Evolutionary conservation across 495 filamentous ascomycete genomes (phyloP).

Genomic region (Apiosordaria backusii): DNA sequence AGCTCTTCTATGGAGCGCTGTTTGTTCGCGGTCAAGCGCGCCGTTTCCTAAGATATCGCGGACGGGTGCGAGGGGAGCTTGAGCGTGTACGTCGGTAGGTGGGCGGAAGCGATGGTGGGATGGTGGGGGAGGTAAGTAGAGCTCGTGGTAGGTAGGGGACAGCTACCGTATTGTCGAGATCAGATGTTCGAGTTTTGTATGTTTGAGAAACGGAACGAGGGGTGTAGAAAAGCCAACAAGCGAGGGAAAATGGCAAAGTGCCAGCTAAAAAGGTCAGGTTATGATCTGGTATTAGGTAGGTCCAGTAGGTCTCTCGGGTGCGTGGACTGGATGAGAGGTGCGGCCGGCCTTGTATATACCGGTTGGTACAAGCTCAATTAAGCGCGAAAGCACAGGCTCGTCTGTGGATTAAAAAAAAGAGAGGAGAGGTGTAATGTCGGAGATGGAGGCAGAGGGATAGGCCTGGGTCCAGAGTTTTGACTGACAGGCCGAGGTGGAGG

Average conservation of each 20-base stretch:
- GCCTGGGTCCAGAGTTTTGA: slow-evolving; percentile 5
- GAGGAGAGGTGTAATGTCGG: not conserved
- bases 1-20: not conserved
- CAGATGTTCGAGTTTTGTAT: not conserved
- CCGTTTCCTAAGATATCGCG: not conserved
- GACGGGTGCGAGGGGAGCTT: not conserved
- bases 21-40: not conserved
- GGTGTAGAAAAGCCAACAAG: slow-evolving; percentile 6
- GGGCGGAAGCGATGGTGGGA: not conserved
- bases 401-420: slow-evolving; percentile 1
- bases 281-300: not conserved
- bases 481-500: not conserved
- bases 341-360: slow-evolving; percentile 6
- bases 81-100: not conserved
- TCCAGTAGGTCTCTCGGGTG: not conserved
- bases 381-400: slow-evolving; percentile 3
- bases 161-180: not conserved
- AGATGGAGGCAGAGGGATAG: not conserved
- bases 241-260: slow-evolving; percentile 13
- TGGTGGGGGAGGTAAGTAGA: not conserved
- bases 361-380: slow-evolving; percentile 4
- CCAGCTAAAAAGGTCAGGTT: not conserved
- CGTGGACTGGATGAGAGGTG: not conserved
- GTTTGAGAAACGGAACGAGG: slow-evolving; percentile 11
- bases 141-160: not conserved